A percentile compares a stretch with the other conserved stretches of the same genome.
Conservation (phyloP, 2,329 filamentous ascomycete genomes). For the Ophiostoma sp. region DNA sequence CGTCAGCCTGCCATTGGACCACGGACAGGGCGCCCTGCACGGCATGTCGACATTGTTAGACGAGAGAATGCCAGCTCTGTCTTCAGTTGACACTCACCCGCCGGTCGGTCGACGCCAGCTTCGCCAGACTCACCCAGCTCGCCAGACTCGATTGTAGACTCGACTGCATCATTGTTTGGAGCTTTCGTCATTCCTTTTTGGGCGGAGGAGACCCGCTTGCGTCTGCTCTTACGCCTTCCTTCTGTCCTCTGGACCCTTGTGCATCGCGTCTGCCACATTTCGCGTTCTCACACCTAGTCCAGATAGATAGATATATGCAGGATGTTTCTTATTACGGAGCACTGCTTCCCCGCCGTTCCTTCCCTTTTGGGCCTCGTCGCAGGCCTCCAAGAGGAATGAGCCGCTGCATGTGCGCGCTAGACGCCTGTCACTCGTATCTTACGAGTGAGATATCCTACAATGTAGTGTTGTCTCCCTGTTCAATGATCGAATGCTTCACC, state of each 20-base stretch:
- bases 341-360: background rate
- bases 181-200: too few relatives aligned
- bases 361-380: constrained; percentile 14
- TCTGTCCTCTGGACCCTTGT: too few relatives aligned
- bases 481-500: background rate
- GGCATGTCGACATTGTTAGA: background rate
- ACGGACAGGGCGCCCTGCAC: background rate
- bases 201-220: too few relatives aligned
- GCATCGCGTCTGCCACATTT: background rate
- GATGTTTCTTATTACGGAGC: too few relatives aligned
- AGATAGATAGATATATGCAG: background rate
- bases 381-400: constrained; percentile 12
- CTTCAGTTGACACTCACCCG: too few relatives aligned
- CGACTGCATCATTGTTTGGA: too few relatives aligned
- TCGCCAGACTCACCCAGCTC: too few relatives aligned
- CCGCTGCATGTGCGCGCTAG: constrained; percentile 1
- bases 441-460: background rate
- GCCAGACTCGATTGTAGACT: too few relatives aligned
- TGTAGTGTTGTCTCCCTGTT: too few relatives aligned
- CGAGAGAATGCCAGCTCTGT: background rate
- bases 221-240: too few relatives aligned
- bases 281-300: background rate
- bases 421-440: background rate
- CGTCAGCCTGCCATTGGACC: background rate
- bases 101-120: too few relatives aligned